Conservation (phyloP, 2,329 filamentous ascomycete species). For the Helminthosporium solani region DNA sequence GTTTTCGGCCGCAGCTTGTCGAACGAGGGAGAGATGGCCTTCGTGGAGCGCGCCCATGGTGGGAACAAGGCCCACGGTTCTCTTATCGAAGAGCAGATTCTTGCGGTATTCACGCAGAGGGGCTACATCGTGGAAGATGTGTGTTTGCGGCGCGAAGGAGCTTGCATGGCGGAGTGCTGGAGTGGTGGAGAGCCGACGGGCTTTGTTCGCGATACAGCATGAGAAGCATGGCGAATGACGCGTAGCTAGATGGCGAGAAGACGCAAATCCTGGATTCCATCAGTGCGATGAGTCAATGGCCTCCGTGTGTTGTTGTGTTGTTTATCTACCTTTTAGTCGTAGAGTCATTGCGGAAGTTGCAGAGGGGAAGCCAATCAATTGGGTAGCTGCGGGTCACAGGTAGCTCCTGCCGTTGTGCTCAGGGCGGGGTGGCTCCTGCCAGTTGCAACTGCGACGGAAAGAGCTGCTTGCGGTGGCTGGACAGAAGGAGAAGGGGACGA, state of each 20-base stretch:
- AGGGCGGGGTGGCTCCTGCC: neutral
- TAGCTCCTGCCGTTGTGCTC: conserved; percentile 5
- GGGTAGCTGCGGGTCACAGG: conserved; percentile 14
- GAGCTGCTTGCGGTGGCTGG: conserved; percentile 6
- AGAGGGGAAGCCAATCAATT: conserved; percentile 26
- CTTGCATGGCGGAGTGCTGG: conserved; percentile 18
- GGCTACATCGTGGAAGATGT: conserved; percentile 73
- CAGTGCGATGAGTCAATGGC: conserved; percentile 16
- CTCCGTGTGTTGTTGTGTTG: conserved; percentile 1
- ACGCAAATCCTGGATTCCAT: conserved; percentile 14
- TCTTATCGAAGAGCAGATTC: conserved; percentile 64
- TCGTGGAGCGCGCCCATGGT: conserved; percentile 98
- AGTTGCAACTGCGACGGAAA: conserved; percentile 9
- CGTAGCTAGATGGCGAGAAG: conserved; percentile 3
- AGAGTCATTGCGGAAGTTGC: conserved; percentile 28
- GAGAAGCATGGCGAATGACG: conserved; percentile 4
- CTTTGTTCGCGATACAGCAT: conserved; percentile 6
- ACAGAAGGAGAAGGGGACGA: too few species aligned
- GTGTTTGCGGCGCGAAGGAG: conserved; percentile 48
- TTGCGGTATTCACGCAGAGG: conserved; percentile 69
- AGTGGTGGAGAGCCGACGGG: conserved; percentile 23
- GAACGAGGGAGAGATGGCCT: conserved; percentile 84
- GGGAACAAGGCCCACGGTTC: conserved; percentile 82
- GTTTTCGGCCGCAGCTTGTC: conserved; percentile 79
- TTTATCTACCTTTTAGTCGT: conserved; percentile 21